These are phyloP conservation scores for Pholiota molesta DNA, from an alignment of 768 basidiomycete species.

Conservation along the genomic window DNA sequence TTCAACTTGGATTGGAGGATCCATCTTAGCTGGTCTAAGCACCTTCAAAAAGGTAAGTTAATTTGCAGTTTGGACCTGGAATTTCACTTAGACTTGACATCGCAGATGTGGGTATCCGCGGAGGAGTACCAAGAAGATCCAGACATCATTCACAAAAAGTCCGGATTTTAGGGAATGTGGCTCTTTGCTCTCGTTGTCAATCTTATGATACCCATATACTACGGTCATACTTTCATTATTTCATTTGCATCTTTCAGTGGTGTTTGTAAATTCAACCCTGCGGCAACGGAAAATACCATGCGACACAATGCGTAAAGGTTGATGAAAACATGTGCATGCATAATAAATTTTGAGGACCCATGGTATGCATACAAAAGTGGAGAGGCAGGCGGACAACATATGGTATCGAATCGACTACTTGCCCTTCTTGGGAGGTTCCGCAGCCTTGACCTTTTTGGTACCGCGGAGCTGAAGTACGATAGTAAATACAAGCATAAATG, in stretches of 20 bases:
- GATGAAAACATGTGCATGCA: conserved; percentile 22
- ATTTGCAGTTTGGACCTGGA: conserved; percentile 4
- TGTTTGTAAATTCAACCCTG: background rate
- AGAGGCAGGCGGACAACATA: conserved; percentile 19
- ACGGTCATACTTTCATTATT: conserved; percentile 16
- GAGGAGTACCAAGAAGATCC: conserved; percentile 99
- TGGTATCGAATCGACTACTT: conserved; percentile 56
- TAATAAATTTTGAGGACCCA: conserved; percentile 26
- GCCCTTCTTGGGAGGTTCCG: conserved; percentile 90
- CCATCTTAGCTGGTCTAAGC: conserved; percentile 91
- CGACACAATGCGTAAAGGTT: no score
- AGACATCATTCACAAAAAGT: conserved; percentile 96
- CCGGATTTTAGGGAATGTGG: conserved; percentile 63
- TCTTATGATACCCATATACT: conserved; percentile 29
- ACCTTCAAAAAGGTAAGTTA: conserved; percentile 92
- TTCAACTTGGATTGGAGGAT: conserved; percentile 96
- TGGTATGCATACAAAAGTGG: conserved; percentile 37
- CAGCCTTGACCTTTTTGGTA: conserved; percentile 93
- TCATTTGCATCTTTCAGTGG: background rate
- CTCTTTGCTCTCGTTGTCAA: conserved; percentile 15
- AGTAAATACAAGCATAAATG: conserved; percentile 12
- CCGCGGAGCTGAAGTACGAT: conserved; percentile 74
- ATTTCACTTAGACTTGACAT: conserved; percentile 14
- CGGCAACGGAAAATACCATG: background rate
- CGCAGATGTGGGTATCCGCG: conserved; percentile 98